A percentile compares a stretch with the other conserved stretches of the same genome.
These are phyloP conservation scores for Hanseniaspora clermontiae DNA, from an alignment of 805 yeast genomes.

Conservation along the genomic window DNA sequence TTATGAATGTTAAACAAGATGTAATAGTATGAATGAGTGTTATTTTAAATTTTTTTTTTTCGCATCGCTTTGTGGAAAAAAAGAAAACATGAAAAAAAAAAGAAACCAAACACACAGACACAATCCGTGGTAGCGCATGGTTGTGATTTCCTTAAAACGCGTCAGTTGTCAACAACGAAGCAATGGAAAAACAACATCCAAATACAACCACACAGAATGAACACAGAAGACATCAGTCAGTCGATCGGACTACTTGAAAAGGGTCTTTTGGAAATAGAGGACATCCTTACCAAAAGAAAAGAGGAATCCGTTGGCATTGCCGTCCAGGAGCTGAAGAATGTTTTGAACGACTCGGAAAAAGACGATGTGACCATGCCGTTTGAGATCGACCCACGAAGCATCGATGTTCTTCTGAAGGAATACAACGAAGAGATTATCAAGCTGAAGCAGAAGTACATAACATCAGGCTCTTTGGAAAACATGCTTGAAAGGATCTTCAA, in stretches of 20 bases:
- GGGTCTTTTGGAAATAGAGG: not conserved
- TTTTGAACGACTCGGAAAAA: conserved; percentile 10
- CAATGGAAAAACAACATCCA: not conserved
- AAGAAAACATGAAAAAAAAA: too few relatives aligned
- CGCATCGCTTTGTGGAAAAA: too few relatives aligned
- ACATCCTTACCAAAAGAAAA: not conserved
- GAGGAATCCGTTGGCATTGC: conserved; percentile 3
- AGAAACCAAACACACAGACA: too few relatives aligned
- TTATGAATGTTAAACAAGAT: too few relatives aligned
- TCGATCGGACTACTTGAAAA: not conserved
- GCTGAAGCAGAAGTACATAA: conserved; percentile 7
- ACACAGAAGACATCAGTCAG: not conserved
- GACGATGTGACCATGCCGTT: conserved; percentile 6
- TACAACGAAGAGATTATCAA: conserved; percentile 2
- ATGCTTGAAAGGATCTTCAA: conserved; percentile 14
- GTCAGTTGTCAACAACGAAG: too few relatives aligned
- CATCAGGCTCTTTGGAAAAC: conserved; percentile 8
- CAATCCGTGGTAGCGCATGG: too few relatives aligned
- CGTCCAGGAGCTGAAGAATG: conserved; percentile 7
- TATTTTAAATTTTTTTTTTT: too few relatives aligned
- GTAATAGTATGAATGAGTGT: too few relatives aligned
- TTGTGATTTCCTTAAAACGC: too few relatives aligned
- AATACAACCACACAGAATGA: not conserved
- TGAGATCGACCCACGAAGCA: conserved; percentile 5
- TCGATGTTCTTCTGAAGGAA: conserved; percentile 1